Percentiles rank a stretch among this genome's conserved stretches.
phyloP scores from a whole-genome alignment of 2,329 filamentous ascomycete genomes.

The Fusarium mexicanum region DNA sequence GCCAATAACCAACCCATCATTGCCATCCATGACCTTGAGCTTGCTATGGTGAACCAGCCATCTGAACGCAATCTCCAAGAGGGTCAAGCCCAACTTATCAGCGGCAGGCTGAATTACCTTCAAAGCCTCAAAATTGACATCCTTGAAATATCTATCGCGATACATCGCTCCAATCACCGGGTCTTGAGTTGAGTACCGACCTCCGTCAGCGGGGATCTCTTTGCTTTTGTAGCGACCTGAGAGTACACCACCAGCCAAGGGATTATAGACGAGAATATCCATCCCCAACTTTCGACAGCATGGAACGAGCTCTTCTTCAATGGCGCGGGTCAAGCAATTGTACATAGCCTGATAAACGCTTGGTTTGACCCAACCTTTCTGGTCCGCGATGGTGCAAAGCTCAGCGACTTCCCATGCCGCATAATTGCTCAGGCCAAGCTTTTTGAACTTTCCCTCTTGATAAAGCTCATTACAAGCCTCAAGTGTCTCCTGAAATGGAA shows the following conservation, averaged over 20 bases:
- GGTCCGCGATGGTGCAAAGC: slow-evolving; percentile 61
- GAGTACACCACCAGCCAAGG: slow-evolving; percentile 76
- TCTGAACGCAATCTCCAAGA: slow-evolving; percentile 74
- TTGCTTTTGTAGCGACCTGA: slow-evolving; percentile 62
- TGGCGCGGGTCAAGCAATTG: slow-evolving; percentile 55
- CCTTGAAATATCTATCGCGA: slow-evolving; percentile 66
- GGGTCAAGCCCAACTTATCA: slow-evolving; percentile 69
- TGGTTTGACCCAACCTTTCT: slow-evolving; percentile 74
- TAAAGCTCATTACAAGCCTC: slow-evolving; percentile 74
- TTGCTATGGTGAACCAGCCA: slow-evolving; percentile 75
- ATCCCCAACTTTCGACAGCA: slow-evolving; percentile 71
- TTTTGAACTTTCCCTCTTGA: slow-evolving; percentile 75
- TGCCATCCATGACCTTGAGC: slow-evolving; percentile 53
- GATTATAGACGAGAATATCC: slow-evolving; percentile 77
- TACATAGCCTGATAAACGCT: slow-evolving; percentile 83
- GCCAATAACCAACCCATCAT: slow-evolving; percentile 62
- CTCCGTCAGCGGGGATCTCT: slow-evolving; percentile 42
- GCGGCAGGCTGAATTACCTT: slow-evolving; percentile 69
- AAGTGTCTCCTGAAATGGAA: slow-evolving; percentile 75
- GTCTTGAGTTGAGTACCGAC: slow-evolving; percentile 32
- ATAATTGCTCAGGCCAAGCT: slow-evolving; percentile 76
- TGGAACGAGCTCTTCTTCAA: slow-evolving; percentile 43
- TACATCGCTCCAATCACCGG: slow-evolving; percentile 10
- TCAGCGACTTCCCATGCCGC: slow-evolving; percentile 80
- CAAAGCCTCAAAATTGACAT: slow-evolving; percentile 66